These are phyloP conservation scores for Candida koratica DNA, from an alignment of 805 yeast genomes.

Conservation along the genomic window DNA sequence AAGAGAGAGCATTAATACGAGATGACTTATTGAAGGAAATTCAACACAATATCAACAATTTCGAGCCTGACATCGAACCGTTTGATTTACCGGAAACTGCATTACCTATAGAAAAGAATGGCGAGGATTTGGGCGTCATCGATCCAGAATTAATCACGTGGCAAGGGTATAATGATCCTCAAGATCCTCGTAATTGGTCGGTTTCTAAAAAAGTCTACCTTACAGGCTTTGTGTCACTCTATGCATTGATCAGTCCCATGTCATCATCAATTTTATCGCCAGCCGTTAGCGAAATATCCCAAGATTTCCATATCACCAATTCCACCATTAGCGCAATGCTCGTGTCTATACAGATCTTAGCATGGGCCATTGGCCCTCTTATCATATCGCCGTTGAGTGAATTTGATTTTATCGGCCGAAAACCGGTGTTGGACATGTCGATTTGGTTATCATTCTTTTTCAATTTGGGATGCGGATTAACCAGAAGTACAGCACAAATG, in stretches of 20 bases:
- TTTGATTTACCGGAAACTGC: constrained; percentile 20
- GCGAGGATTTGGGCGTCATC: constrained; percentile 42
- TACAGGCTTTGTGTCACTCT: constrained; percentile 46
- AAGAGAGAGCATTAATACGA: constrained; percentile 30
- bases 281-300: constrained; percentile 48
- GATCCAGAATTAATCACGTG: constrained; percentile 70
- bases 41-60: constrained; percentile 17
- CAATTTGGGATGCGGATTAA: constrained; percentile 60
- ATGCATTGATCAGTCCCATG: constrained; percentile 58
- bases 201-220: constrained; percentile 36
- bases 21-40: constrained; percentile 26
- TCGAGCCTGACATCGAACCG: constrained; percentile 15
- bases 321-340: constrained; percentile 47
- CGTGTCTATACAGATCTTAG: constrained; percentile 63
- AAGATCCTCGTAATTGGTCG: constrained; percentile 64
- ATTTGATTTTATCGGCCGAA: constrained; percentile 52
- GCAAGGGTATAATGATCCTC: constrained; percentile 60
- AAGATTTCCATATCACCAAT: constrained; percentile 40
- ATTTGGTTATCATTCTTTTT: constrained; percentile 47
- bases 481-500: constrained; percentile 55
- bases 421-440: constrained; percentile 49
- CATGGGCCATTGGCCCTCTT: constrained; percentile 66
- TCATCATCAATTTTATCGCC: constrained; percentile 63
- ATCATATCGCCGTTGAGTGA: constrained; percentile 67
- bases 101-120: constrained; percentile 27